phyloP scores from a whole-genome alignment of 768 basidiomycete species.

The Pisolithus microcarpus region DNA sequence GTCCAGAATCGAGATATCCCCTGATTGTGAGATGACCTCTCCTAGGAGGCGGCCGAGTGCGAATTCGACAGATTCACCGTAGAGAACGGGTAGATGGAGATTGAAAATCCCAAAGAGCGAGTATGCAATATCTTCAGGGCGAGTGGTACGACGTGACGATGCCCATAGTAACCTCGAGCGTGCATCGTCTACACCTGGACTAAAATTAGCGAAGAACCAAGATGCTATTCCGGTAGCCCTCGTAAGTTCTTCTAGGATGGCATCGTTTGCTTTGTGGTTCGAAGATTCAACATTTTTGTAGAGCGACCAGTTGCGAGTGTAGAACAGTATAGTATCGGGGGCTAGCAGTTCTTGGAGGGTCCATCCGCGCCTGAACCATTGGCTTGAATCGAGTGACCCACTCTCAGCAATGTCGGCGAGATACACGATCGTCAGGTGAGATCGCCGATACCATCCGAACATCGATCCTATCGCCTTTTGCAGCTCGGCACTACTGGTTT shows the following conservation, averaged over 20 bases:
- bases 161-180: neutral
- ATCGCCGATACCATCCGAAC: conserved; percentile 3
- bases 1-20: neutral
- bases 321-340: neutral
- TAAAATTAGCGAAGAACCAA: neutral
- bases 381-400: neutral
- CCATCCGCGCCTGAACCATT: conserved; percentile 3
- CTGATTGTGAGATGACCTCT: neutral
- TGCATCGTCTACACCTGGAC: conserved; percentile 2
- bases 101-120: conserved; percentile 6
- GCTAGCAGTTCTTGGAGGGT: conserved; percentile 5
- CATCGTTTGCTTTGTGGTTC: neutral
- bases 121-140: conserved; percentile 3
- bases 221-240: neutral
- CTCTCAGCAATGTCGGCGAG: neutral
- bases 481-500: neutral
- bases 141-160: neutral
- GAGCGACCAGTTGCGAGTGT: neutral
- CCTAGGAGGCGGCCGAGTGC: neutral
- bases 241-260: neutral
- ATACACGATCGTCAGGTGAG: conserved; percentile 1
- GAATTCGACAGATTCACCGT: neutral
- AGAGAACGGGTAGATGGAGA: neutral
- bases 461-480: conserved; percentile 1
- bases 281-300: neutral